These are phyloP conservation scores for Lachancea sp. DNA, from an alignment of 805 yeast species.

Conservation along the genomic window DNA sequence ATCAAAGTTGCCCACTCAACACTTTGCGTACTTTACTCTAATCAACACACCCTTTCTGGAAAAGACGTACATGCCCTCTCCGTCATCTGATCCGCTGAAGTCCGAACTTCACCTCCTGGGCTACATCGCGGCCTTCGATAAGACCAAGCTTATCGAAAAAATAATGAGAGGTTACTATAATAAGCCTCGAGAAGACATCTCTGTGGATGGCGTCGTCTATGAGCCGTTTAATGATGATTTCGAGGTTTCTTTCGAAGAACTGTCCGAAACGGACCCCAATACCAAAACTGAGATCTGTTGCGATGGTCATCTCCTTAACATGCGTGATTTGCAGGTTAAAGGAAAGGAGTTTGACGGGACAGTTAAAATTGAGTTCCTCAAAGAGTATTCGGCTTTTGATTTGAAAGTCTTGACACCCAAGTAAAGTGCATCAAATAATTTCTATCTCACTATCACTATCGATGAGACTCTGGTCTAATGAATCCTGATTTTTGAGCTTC, in stretches of 20 bases:
- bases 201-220: constrained; percentile 14
- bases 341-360: constrained; percentile 2
- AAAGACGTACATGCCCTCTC: constrained; percentile 27
- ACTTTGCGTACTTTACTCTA: constrained; percentile 26
- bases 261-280: background rate
- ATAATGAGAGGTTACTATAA: constrained; percentile 27
- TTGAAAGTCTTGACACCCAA: constrained; percentile 10
- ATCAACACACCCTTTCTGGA: constrained; percentile 28
- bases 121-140: constrained; percentile 14
- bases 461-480: constrained; percentile 4
- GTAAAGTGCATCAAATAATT: constrained; percentile 18
- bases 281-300: constrained; percentile 25
- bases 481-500: background rate
- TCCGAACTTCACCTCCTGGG: constrained; percentile 23
- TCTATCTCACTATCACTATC: constrained; percentile 33
- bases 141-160: constrained; percentile 10
- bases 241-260: constrained; percentile 13
- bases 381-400: constrained; percentile 9
- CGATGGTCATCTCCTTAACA: constrained; percentile 27
- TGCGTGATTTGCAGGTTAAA: constrained; percentile 11
- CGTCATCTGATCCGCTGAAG: constrained; percentile 21
- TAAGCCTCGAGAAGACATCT: constrained; percentile 12
- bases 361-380: constrained; percentile 12
- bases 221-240: constrained; percentile 13
- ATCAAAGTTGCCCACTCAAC: background rate